Evolutionary conservation across 2,329 filamentous ascomycete genomes (phyloP).

Genomic region (Metarhizium brunneum): DNA sequence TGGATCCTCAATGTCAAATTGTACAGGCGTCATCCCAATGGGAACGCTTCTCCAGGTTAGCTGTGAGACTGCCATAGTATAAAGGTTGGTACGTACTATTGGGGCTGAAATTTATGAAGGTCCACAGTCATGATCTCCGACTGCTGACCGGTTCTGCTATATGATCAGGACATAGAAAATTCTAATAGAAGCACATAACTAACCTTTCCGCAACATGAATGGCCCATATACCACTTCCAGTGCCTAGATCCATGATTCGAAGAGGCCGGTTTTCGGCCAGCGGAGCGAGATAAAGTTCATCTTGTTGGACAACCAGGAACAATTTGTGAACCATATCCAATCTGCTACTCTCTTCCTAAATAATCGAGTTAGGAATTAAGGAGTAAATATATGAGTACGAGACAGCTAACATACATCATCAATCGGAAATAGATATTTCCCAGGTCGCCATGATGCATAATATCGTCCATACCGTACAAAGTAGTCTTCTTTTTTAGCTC

Average conservation of each 20-base stretch:
- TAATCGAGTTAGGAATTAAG: constrained; percentile 9
- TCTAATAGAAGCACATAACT: neutral
- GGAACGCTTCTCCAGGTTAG: constrained; percentile 51
- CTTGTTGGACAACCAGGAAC: constrained; percentile 54
- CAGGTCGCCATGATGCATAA: constrained; percentile 59
- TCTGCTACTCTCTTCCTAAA: constrained; percentile 61
- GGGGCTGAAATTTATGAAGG: constrained; percentile 30
- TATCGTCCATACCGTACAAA: constrained; percentile 55
- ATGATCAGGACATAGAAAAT: neutral
- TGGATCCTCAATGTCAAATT: constrained; percentile 67
- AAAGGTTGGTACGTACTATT: constrained; percentile 18
- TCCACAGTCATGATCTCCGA: constrained; percentile 28
- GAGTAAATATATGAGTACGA: neutral
- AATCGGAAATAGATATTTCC: constrained; percentile 68
- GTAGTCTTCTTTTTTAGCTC: too few species aligned
- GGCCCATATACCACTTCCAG: constrained; percentile 86
- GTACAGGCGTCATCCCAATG: constrained; percentile 42
- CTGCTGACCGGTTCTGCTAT: neutral
- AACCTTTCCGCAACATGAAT: constrained; percentile 70
- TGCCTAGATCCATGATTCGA: constrained; percentile 60
- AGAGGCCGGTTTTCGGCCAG: constrained; percentile 11
- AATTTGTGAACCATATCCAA: constrained; percentile 78
- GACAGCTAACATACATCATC: constrained; percentile 49
- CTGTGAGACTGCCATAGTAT: neutral
- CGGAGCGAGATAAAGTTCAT: constrained; percentile 16